These are phyloP conservation scores for Phytophthora megakarya DNA, from an alignment of 352 stramenopile species.

Conservation along the genomic window DNA sequence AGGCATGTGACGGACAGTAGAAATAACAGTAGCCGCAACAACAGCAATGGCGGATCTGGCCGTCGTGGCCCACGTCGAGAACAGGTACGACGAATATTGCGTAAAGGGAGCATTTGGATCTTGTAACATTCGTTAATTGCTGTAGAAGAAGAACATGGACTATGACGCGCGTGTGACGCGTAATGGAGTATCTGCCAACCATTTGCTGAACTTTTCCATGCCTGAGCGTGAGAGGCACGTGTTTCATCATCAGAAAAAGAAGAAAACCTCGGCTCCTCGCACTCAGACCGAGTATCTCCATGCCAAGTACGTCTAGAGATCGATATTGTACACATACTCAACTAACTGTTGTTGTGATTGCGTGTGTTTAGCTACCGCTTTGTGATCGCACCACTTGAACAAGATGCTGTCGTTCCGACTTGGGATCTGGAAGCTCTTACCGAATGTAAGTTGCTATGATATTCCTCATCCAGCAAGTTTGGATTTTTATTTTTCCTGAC, in stretches of 20 bases:
- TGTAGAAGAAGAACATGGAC: constrained; percentile 59
- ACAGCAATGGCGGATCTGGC: constrained; percentile 29
- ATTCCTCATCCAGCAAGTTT: not conserved
- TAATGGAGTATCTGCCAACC: constrained; percentile 77
- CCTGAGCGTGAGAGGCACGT: constrained; percentile 67
- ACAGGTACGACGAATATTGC: constrained; percentile 27
- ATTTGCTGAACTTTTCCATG: constrained; percentile 85
- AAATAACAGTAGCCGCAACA: constrained; percentile 39
- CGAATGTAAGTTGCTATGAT: constrained; percentile 58
- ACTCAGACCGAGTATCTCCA: constrained; percentile 87
- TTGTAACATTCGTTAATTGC: constrained; percentile 8
- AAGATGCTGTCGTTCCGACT: constrained; percentile 49
- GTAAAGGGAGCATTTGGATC: not conserved
- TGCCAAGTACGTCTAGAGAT: constrained; percentile 62
- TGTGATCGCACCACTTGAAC: constrained; percentile 64
- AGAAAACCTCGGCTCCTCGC: constrained; percentile 62
- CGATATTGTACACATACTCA: not conserved
- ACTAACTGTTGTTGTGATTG: constrained; percentile 2
- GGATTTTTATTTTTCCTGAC: not conserved
- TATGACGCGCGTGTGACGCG: constrained; percentile 62
- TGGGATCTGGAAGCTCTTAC: constrained; percentile 81
- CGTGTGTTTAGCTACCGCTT: constrained; percentile 70
- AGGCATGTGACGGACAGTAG: constrained; percentile 10
- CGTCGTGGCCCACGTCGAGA: constrained; percentile 45
- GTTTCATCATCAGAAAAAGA: constrained; percentile 57